Percentiles rank a stretch among this genome's conserved stretches.
Evolutionary conservation across 805 yeast genomes (phyloP).

Genomic region (Nakazawaea sp.): DNA sequence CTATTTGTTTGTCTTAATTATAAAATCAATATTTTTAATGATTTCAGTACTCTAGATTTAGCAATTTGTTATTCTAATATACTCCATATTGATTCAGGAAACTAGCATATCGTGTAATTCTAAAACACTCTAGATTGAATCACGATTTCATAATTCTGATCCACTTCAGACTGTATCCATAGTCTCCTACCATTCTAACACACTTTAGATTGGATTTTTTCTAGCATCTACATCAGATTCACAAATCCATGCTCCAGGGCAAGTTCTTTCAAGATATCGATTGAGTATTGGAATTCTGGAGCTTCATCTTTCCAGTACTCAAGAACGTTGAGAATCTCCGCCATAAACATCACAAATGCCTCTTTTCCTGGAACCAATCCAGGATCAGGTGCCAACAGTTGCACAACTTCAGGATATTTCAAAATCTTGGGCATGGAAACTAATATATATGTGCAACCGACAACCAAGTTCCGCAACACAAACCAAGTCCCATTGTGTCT

Average conservation of each 20-base stretch:
- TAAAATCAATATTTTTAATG: too few relatives aligned
- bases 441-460: constrained; percentile 17
- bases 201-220: too few relatives aligned
- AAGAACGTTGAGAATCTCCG: background rate
- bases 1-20: too few relatives aligned
- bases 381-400: background rate
- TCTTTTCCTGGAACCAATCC: constrained; percentile 3
- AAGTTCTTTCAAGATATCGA: constrained; percentile 3
- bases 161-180: background rate
- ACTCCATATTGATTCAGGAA: too few relatives aligned
- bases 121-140: background rate
- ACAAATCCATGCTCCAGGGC: too few relatives aligned
- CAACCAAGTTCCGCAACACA: constrained; percentile 26
- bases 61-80: too few relatives aligned
- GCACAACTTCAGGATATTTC: constrained; percentile 3
- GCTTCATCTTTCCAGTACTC: constrained; percentile 9
- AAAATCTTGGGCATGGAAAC: background rate
- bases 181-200: too few relatives aligned
- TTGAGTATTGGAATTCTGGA: constrained; percentile 1
- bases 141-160: background rate
- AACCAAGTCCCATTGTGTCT: constrained; percentile 36
- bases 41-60: too few relatives aligned
- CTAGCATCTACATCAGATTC: too few relatives aligned
- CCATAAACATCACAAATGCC: background rate
- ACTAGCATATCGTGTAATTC: too few relatives aligned